Conservation (phyloP, 352 stramenopile genomes). For the Phytophthora pseudosyringae region DNA sequence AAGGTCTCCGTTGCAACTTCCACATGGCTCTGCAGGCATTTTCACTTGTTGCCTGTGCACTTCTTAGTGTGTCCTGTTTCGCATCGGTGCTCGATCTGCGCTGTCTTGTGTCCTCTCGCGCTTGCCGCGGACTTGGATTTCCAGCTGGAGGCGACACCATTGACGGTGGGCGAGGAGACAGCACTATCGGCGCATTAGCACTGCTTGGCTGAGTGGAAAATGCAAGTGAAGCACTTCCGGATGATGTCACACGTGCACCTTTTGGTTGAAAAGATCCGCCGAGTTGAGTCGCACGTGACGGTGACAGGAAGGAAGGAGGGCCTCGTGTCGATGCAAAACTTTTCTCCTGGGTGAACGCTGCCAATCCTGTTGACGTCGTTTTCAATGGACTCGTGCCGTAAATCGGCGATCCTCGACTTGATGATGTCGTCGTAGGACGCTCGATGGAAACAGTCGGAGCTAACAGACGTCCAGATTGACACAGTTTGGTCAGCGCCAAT, state of each 20-base stretch:
- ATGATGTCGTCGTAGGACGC: background rate
- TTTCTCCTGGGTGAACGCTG: constrained; percentile 12
- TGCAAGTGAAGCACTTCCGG: background rate
- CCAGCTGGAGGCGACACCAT: background rate
- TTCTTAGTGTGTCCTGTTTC: constrained; percentile 14
- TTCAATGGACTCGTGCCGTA: constrained; percentile 11
- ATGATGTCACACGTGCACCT: background rate
- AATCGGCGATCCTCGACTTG: constrained; percentile 17
- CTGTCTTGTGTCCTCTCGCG: constrained; percentile 4
- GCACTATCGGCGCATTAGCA: background rate
- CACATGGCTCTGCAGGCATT: constrained; percentile 46
- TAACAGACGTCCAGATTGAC: constrained; percentile 4
- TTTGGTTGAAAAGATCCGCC: constrained; percentile 32
- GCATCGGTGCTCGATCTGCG: constrained; percentile 13
- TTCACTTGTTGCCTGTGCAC: constrained; percentile 7
- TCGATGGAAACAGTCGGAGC: constrained; percentile 9
- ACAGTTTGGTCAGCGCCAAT: constrained; percentile 1
- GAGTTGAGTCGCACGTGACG: constrained; percentile 15
- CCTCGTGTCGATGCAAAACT: background rate
- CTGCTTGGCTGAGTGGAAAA: constrained; percentile 9
- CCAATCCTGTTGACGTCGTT: constrained; percentile 2
- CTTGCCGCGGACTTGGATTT: constrained; percentile 17
- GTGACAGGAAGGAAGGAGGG: constrained; percentile 3
- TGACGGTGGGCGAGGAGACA: constrained; percentile 20
- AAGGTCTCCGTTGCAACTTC: constrained; percentile 49